Evolutionary conservation across 2,329 filamentous ascomycete genomes (phyloP), one percentile per base, ranked within the genome.

Genomic region (Talaromyces marneffei): DNA sequence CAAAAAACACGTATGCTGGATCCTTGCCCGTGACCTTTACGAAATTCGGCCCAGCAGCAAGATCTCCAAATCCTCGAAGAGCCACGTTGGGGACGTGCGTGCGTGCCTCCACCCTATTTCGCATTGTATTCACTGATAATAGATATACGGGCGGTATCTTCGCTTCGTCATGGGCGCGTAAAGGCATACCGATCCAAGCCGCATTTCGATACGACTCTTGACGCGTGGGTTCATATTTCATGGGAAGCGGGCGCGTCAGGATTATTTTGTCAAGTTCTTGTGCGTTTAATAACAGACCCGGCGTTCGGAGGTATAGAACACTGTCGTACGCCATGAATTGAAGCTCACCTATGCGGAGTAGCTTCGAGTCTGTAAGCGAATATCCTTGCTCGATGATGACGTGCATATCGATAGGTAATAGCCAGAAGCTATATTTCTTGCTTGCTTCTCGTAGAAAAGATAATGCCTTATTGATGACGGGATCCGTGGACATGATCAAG

Each of bases 311-410:
- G 64, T 78, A 79, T 1, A 79, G 64, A 0, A 79, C 73, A 40
- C 76, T 74, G 54, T 79, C 75, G 63, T 79, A 79, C 37, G 73
- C 72, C 69, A 74, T 71, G 61, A 78, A 75, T 54, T 76, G 74
- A 44, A 75, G 71, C 59, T 75, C 70, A 23, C 72, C 69, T 18
- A 75, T 63, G 16, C 75, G 73, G 18, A 76, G 69, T 4, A 76
- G 65, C 33, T 73, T 75, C 16, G 72, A 72, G 46, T 76, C 71
- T 18, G 74, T 75, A 6, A 67, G 58, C 5, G 63, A 55, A 53
- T 74, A 74, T 10, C 74, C 74, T 2, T 68, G 67, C 4, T 69
- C 64, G 2, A 69, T 70, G 3, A 73, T 72, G 3, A 65, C 65
- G 0, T 70, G 69, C 70, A 76, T 76, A 62, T 78, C 75, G 56